A percentile compares a stretch with the other conserved stretches of the same genome.
Evolutionary conservation across 495 filamentous ascomycete species (phyloP).

Genomic region (Tetracladium marchalianum): DNA sequence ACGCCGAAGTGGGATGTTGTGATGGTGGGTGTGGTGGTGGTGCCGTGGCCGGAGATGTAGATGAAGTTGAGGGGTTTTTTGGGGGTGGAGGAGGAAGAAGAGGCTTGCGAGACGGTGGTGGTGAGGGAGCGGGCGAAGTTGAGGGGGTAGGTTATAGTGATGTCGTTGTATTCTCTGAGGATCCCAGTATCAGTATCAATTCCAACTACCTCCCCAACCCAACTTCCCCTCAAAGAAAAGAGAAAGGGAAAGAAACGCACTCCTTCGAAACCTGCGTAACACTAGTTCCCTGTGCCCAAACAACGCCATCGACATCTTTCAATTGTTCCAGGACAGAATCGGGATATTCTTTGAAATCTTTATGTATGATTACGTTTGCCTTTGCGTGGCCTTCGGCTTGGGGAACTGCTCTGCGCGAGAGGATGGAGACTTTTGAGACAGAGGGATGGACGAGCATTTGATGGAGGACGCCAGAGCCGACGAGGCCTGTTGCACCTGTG

Average conservation of each 20-base stretch:
- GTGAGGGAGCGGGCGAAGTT: conserved; percentile 51
- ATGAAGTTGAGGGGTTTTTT: conserved; percentile 53
- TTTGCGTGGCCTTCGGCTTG: conserved; percentile 50
- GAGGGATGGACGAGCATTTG: conserved; percentile 47
- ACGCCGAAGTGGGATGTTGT: conserved; percentile 46
- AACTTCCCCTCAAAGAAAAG: background rate
- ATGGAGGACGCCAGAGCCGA: conserved; percentile 54
- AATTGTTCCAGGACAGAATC: conserved; percentile 45
- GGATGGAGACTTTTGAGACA: conserved; percentile 53
- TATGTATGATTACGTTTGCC: conserved; percentile 55
- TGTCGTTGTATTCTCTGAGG: conserved; percentile 54
- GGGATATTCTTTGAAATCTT: conserved; percentile 51
- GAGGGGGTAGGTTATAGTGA: conserved; percentile 55
- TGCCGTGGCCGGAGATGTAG: conserved; percentile 55
- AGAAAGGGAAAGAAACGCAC: conserved; percentile 27
- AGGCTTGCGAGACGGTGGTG: conserved; percentile 43
- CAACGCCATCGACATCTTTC: conserved; percentile 51
- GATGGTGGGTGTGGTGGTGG: conserved; percentile 34
- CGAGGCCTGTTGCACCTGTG: conserved; percentile 65
- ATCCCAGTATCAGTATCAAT: background rate
- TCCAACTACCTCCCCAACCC: background rate
- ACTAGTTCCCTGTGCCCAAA: conserved; percentile 62
- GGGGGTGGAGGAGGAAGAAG: conserved; percentile 42
- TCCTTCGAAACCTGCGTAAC: conserved; percentile 46
- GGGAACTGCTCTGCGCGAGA: conserved; percentile 53